Evolutionary conservation across 73 alveolate genomes (phyloP).

Genomic region (Durusdinium trenchii): DNA sequence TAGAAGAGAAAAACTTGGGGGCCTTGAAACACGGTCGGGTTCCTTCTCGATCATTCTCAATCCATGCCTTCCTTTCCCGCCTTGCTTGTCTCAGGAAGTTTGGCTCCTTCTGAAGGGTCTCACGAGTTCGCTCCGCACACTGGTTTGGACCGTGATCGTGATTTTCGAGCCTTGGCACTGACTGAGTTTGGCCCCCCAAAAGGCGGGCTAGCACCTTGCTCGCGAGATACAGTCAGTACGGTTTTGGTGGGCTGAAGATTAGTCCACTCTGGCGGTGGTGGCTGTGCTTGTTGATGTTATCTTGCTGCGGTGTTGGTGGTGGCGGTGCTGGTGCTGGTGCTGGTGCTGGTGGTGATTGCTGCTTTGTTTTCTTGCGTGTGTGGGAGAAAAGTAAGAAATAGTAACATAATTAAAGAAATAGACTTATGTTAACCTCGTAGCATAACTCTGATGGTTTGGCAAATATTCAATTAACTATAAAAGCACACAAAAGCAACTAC

Average conservation of each 20-base stretch:
- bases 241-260: not conserved
- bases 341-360: too few species aligned
- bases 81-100: constrained; percentile 44
- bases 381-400: too few species aligned
- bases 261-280: not conserved
- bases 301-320: not conserved
- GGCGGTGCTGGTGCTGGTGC: not conserved
- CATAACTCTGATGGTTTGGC: too few species aligned
- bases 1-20: too few species aligned
- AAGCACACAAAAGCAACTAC: too few species aligned
- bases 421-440: too few species aligned
- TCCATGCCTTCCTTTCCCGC: too few species aligned
- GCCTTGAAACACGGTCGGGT: too few species aligned
- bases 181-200: too few species aligned
- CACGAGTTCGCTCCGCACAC: constrained; percentile 71
- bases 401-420: too few species aligned
- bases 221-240: not conserved
- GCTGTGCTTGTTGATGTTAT: not conserved
- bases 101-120: constrained; percentile 68
- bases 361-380: too few species aligned
- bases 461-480: too few species aligned
- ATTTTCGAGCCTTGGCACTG: constrained; percentile 26
- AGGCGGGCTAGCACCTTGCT: not conserved
- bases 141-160: constrained; percentile 68
- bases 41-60: not conserved